These are phyloP conservation scores for Komagataea norvegica DNA, from an alignment of 1,139 yeast genomes.

Conservation along the genomic window DNA sequence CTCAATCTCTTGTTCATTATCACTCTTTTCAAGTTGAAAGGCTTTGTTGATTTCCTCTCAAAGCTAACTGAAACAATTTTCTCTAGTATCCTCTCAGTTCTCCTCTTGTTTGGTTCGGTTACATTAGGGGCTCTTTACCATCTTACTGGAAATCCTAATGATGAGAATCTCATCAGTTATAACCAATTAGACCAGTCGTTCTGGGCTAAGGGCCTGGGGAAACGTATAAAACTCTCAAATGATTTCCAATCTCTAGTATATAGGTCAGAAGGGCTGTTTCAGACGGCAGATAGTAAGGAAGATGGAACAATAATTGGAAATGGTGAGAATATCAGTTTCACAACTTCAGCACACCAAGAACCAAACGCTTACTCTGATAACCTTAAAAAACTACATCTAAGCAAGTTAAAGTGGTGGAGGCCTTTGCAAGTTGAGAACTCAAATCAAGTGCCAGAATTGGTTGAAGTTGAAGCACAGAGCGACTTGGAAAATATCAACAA, in stretches of 20 bases:
- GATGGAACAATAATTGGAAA: neutral
- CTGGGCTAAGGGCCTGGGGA: neutral
- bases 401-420: slow-evolving; percentile 9
- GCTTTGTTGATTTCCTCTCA: neutral
- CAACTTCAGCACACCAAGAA: neutral
- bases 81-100: neutral
- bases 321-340: slow-evolving; percentile 2
- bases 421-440: neutral
- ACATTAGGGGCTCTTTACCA: slow-evolving; percentile 5
- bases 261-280: neutral
- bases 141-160: neutral
- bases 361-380: neutral
- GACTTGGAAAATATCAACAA: neutral
- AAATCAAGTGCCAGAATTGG: slow-evolving; percentile 1
- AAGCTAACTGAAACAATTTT: neutral
- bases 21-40: slow-evolving; percentile 3
- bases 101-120: slow-evolving; percentile 4
- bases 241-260: slow-evolving; percentile 6
- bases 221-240: slow-evolving; percentile 4
- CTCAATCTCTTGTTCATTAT: slow-evolving; percentile 6
- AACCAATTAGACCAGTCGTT: slow-evolving; percentile 8
- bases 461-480: slow-evolving; percentile 1
- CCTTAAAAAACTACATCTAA: neutral
- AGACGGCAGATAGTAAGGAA: neutral
- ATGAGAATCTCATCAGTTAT: neutral